Conservation (phyloP, 768 basidiomycete species). For the Multifurca ochricompacta region DNA sequence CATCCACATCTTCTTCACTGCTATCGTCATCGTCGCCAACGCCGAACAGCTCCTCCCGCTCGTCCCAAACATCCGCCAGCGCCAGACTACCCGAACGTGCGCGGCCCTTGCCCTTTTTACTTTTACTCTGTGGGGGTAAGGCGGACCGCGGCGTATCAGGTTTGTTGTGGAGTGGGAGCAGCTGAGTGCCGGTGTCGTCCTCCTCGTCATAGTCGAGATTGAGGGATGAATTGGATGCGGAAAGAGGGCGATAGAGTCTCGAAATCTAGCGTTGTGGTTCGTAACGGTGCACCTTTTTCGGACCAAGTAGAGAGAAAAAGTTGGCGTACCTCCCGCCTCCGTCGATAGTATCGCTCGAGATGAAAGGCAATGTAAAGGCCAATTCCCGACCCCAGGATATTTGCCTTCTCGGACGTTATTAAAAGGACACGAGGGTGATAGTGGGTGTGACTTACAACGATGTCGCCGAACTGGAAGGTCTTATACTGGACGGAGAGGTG, state of each 20-base stretch:
- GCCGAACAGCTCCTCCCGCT: slow-evolving; percentile 67
- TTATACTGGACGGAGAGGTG: slow-evolving; percentile 41
- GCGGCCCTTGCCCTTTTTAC: slow-evolving; percentile 11
- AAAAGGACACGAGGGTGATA: background rate
- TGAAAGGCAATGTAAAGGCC: slow-evolving; percentile 62
- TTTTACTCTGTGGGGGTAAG: background rate
- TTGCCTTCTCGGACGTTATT: slow-evolving; percentile 45
- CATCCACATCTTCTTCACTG: background rate
- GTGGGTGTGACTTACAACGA: slow-evolving; percentile 42
- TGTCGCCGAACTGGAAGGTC: slow-evolving; percentile 63
- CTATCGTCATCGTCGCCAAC: slow-evolving; percentile 52
- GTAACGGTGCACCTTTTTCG: background rate
- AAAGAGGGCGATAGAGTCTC: slow-evolving; percentile 68
- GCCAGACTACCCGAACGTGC: slow-evolving; percentile 11
- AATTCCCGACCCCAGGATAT: slow-evolving; percentile 61
- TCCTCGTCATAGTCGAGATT: slow-evolving; percentile 46
- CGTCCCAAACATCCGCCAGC: slow-evolving; percentile 66
- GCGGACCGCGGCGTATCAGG: slow-evolving; percentile 13
- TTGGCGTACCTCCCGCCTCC: slow-evolving; percentile 64
- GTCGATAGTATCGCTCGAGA: slow-evolving; percentile 68
- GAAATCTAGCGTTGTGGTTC: slow-evolving; percentile 44
- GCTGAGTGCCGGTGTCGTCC: slow-evolving; percentile 42
- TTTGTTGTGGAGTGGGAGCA: slow-evolving; percentile 47
- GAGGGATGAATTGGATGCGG: slow-evolving; percentile 33
- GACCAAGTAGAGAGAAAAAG: background rate